Evolutionary conservation across 306 rosid genomes (phyloP).

Genomic region (Begonia peltatifolia): DNA sequence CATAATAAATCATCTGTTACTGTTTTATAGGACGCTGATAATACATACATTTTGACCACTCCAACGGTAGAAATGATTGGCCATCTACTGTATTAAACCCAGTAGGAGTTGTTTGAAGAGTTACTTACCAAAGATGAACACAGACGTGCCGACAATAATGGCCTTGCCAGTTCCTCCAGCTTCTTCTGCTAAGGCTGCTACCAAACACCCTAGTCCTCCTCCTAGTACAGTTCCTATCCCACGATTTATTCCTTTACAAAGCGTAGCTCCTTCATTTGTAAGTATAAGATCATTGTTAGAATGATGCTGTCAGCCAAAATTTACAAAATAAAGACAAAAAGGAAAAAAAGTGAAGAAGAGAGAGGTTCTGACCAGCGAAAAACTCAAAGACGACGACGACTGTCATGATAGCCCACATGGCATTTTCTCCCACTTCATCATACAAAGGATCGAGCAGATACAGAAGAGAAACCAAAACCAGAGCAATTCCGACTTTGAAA

Average conservation of each 20-base stretch:
- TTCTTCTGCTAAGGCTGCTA: conserved; percentile 43
- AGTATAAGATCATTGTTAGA: neutral
- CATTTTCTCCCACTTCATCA: conserved; percentile 62
- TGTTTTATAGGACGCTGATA: too few species aligned
- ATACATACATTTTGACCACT: too few species aligned
- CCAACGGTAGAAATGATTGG: too few species aligned
- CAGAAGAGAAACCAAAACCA: conserved; percentile 65
- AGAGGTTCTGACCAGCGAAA: conserved; percentile 42
- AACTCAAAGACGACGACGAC: conserved; percentile 76
- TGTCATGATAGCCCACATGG: conserved; percentile 98
- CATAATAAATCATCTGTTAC: too few species aligned
- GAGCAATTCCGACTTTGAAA: conserved; percentile 58
- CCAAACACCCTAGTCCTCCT: conserved; percentile 61
- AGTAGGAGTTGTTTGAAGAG: neutral
- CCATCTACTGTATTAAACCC: too few species aligned
- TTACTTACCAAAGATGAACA: conserved; percentile 47
- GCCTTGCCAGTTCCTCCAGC: conserved; percentile 44
- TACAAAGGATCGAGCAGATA: conserved; percentile 63
- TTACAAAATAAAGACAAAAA: neutral
- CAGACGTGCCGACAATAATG: conserved; percentile 26
- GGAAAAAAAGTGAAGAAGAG: neutral
- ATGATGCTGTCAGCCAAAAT: neutral
- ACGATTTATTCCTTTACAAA: conserved; percentile 75
- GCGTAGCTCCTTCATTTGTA: conserved; percentile 52
- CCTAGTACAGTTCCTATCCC: conserved; percentile 73